A percentile compares a stretch with the other conserved stretches of the same genome.
These are phyloP conservation scores for Myxozyma neglecta DNA, from an alignment of 805 yeast genomes.

Conservation along the genomic window DNA sequence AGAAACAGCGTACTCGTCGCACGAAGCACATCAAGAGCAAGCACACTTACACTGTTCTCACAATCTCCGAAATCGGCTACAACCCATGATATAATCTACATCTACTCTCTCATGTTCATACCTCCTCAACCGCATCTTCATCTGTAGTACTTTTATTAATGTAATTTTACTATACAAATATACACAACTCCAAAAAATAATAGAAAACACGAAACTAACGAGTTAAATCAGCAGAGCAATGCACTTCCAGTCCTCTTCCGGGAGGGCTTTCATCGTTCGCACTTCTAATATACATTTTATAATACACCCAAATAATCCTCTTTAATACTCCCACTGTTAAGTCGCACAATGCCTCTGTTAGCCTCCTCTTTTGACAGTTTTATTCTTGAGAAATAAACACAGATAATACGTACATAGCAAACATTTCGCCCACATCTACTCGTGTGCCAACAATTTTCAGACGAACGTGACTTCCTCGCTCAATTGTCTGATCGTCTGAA, in stretches of 20 bases:
- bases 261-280: not conserved
- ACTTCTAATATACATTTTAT: constrained; percentile 34
- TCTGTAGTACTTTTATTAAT: not conserved
- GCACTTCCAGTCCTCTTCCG: not conserved
- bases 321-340: constrained; percentile 75
- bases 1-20: constrained; percentile 30
- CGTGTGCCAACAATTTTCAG: constrained; percentile 96
- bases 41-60: constrained; percentile 32
- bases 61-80: constrained; percentile 33
- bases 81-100: not conserved
- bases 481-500: constrained; percentile 83
- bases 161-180: constrained; percentile 2
- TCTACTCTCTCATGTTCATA: not conserved
- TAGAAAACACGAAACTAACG: not conserved
- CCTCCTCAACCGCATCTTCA: not conserved
- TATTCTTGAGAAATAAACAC: not conserved
- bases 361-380: not conserved
- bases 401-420: constrained; percentile 60
- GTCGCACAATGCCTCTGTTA: not conserved
- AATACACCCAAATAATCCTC: constrained; percentile 95
- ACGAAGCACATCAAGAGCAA: constrained; percentile 31
- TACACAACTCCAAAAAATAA: not conserved
- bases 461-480: constrained; percentile 90
- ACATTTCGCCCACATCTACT: constrained; percentile 94
- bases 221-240: not conserved